Evolutionary conservation across 192 early-diverging fungal species (phyloP).

Genomic region (Rhizoclosmatium sp.): DNA sequence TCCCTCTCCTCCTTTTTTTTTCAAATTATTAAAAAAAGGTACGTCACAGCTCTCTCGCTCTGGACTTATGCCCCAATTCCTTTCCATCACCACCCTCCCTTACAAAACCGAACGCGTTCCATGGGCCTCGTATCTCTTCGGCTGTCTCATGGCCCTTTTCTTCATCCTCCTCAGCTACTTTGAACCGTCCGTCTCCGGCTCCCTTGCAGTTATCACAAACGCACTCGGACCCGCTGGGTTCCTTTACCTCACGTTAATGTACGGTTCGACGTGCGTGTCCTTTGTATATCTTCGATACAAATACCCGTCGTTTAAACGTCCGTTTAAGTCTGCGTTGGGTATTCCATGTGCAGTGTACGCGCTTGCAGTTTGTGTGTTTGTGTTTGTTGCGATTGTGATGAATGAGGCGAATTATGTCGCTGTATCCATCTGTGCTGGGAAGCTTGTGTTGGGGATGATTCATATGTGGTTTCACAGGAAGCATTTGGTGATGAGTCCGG

Average conservation of each 20-base stretch:
- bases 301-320: background rate
- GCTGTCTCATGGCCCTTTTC: background rate
- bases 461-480: constrained; percentile 24
- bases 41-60: constrained; percentile 13
- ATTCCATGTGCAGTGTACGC: constrained; percentile 20
- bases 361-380: background rate
- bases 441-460: constrained; percentile 5
- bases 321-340: constrained; percentile 8
- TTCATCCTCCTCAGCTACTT: constrained; percentile 25
- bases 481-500: constrained; percentile 23
- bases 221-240: constrained; percentile 9
- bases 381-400: background rate
- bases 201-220: constrained; percentile 4
- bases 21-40: background rate
- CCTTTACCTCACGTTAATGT: constrained; percentile 13
- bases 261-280: constrained; percentile 8
- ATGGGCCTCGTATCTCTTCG: constrained; percentile 19
- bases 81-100: background rate
- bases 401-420: background rate
- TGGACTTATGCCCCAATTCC: constrained; percentile 23
- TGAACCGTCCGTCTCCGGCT: background rate
- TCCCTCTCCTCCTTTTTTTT: background rate
- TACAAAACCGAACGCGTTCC: constrained; percentile 16
- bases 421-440: background rate
- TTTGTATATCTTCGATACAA: constrained; percentile 24